Percentiles rank a stretch among this genome's conserved stretches.
Evolutionary conservation across 1,284 basidiomycete genomes (phyloP).

Genomic region (Cryptococcus sp.): DNA sequence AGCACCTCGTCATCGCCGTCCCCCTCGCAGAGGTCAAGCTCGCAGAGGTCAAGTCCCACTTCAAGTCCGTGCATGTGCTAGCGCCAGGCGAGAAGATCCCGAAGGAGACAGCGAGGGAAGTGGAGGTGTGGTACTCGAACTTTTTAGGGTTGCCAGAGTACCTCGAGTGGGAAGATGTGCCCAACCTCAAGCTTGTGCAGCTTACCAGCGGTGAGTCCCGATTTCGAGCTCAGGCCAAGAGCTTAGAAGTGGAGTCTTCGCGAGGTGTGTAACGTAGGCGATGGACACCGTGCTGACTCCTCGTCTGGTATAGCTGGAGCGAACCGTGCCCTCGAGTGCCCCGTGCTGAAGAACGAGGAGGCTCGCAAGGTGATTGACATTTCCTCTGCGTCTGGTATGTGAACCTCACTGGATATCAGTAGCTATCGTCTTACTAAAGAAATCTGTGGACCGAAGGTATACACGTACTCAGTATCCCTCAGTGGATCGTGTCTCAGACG

Average conservation of each 20-base stretch:
- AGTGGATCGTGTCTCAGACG: conserved; percentile 40
- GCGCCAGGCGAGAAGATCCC: conserved; percentile 21
- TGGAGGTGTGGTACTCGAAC: conserved; percentile 33
- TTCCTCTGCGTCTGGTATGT: conserved; percentile 33
- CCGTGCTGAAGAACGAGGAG: conserved; percentile 24
- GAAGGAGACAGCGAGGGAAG: conserved; percentile 18
- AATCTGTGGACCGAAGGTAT: conserved; percentile 35
- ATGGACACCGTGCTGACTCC: no score
- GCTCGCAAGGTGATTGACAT: conserved; percentile 31
- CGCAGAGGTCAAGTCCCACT: conserved; percentile 24
- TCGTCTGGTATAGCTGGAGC: conserved; percentile 31
- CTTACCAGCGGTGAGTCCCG: conserved; percentile 30
- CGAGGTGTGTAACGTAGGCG: no score
- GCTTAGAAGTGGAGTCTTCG: no score
- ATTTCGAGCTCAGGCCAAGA: no score
- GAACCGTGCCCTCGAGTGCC: conserved; percentile 28
- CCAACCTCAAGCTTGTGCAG: conserved; percentile 34
- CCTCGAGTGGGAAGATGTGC: conserved; percentile 22
- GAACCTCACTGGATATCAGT: neutral
- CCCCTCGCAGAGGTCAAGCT: conserved; percentile 21
- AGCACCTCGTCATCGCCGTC: conserved; percentile 15
- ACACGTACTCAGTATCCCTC: conserved; percentile 44
- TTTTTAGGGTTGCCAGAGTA: conserved; percentile 24
- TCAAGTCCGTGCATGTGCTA: conserved; percentile 37
- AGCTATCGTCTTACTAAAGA: no score